Percentiles rank a stretch among this genome's conserved stretches.
Conservation (phyloP, 371 early-diverging fungal species). For the Paraphysoderma sedebokerense region DNA sequence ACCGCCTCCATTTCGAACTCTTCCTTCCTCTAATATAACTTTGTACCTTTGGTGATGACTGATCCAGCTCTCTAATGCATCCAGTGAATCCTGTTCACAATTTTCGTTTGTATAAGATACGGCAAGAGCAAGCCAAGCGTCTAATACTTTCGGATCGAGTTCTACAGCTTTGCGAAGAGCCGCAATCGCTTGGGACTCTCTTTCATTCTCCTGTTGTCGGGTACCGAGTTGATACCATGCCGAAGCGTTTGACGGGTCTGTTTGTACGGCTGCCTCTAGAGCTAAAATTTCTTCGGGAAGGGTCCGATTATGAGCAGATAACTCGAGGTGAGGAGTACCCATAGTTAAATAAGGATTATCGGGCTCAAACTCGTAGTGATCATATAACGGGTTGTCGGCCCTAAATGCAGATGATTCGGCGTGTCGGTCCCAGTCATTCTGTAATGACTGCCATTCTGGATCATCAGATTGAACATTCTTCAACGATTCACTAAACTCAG, state of each 20-base stretch:
- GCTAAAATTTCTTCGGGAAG: slow-evolving; percentile 75
- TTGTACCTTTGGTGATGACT: slow-evolving; percentile 46
- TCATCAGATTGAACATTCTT: slow-evolving; percentile 43
- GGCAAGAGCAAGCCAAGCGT: slow-evolving; percentile 70
- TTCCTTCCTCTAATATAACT: slow-evolving; percentile 11
- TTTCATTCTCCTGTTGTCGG: slow-evolving; percentile 87
- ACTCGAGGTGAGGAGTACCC: slow-evolving; percentile 9
- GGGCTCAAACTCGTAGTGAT: slow-evolving; percentile 52
- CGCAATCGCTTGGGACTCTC: slow-evolving; percentile 76
- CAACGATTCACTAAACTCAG: too few relatives aligned
- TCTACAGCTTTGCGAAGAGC: slow-evolving; percentile 63
- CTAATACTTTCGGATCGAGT: slow-evolving; percentile 45
- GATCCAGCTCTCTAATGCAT: slow-evolving; percentile 76
- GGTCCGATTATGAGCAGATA: slow-evolving; percentile 27
- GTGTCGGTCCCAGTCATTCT: slow-evolving; percentile 58
- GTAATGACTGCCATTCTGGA: slow-evolving; percentile 55
- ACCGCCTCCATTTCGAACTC: slow-evolving; percentile 12
- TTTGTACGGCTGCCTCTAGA: slow-evolving; percentile 78
- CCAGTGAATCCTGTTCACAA: slow-evolving; percentile 64
- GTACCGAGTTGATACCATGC: slow-evolving; percentile 79
- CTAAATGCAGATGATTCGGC: too few relatives aligned
- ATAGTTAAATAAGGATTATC: slow-evolving; percentile 53
- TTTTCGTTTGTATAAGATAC: slow-evolving; percentile 90
- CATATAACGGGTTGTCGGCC: slow-evolving; percentile 48
- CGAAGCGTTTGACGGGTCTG: slow-evolving; percentile 51